These are phyloP conservation scores for Kockovaella imperatae DNA, from an alignment of 768 basidiomycete species.

Conservation along the genomic window DNA sequence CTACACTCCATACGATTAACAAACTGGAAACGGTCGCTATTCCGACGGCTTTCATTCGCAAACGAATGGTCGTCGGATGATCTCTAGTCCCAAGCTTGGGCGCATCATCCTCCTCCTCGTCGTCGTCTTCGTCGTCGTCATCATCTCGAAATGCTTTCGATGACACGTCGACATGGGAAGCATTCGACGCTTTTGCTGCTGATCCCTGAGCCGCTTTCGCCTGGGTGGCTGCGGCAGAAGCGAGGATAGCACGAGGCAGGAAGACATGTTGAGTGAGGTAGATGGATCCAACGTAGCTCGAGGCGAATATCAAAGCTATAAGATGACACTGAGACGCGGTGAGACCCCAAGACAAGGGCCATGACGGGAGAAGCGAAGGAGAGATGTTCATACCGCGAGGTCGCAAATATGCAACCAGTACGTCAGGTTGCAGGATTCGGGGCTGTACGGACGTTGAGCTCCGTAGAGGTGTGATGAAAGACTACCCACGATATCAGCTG, in stretches of 20 bases:
- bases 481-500: no score
- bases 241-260: slow-evolving; percentile 38
- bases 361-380: slow-evolving; percentile 11
- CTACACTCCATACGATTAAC: slow-evolving; percentile 48
- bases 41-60: slow-evolving; percentile 62
- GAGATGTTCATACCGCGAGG: slow-evolving; percentile 9
- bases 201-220: no score
- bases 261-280: slow-evolving; percentile 55
- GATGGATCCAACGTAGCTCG: slow-evolving; percentile 71
- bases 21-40: slow-evolving; percentile 59
- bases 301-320: slow-evolving; percentile 56
- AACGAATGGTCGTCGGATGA: slow-evolving; percentile 75
- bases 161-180: no score
- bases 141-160: no score
- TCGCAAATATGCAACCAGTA: no score
- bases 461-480: no score
- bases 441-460: no score
- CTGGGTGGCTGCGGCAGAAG: no score
- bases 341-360: slow-evolving; percentile 7
- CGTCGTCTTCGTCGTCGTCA: background rate
- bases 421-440: no score
- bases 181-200: no score
- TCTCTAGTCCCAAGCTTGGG: slow-evolving; percentile 49
- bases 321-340: slow-evolving; percentile 49
- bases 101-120: slow-evolving; percentile 39